Evolutionary conservation across 1,284 basidiomycete species (phyloP).

Genomic region (Paramarasmius palmivorus): DNA sequence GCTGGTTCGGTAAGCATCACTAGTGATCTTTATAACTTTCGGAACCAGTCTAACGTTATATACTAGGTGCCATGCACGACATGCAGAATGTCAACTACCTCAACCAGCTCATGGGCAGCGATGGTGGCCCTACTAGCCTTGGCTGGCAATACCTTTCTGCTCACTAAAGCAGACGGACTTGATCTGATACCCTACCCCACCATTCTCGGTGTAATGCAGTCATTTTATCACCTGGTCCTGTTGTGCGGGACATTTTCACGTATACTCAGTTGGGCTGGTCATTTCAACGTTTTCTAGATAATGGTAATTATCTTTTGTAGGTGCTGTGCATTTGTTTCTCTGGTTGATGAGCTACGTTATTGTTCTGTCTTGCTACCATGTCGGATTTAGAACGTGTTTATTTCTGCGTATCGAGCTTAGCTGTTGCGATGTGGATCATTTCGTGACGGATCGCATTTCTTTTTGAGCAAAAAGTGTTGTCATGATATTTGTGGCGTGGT

Average conservation of each 20-base stretch:
- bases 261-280: too few species aligned
- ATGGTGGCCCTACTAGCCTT: conserved; percentile 49
- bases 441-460: too few species aligned
- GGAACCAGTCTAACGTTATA: background rate
- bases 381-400: background rate
- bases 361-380: background rate
- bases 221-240: too few species aligned
- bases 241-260: too few species aligned
- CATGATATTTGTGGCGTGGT: too few species aligned
- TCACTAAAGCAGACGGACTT: background rate
- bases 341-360: background rate
- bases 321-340: conserved; percentile 8
- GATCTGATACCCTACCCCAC: conserved; percentile 6
- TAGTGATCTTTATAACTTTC: conserved; percentile 11
- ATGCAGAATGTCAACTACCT: conserved; percentile 67
- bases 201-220: too few species aligned
- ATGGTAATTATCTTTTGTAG: background rate
- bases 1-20: conserved; percentile 64
- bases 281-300: background rate
- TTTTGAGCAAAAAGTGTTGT: too few species aligned
- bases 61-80: conserved; percentile 61
- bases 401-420: too few species aligned
- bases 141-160: conserved; percentile 39
- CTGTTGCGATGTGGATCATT: too few species aligned
- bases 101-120: conserved; percentile 53